A percentile compares a stretch with the other conserved stretches of the same genome.
Evolutionary conservation across 108 stramenopile genomes (phyloP).

Genomic region (Hondaea fermentalgiana): DNA sequence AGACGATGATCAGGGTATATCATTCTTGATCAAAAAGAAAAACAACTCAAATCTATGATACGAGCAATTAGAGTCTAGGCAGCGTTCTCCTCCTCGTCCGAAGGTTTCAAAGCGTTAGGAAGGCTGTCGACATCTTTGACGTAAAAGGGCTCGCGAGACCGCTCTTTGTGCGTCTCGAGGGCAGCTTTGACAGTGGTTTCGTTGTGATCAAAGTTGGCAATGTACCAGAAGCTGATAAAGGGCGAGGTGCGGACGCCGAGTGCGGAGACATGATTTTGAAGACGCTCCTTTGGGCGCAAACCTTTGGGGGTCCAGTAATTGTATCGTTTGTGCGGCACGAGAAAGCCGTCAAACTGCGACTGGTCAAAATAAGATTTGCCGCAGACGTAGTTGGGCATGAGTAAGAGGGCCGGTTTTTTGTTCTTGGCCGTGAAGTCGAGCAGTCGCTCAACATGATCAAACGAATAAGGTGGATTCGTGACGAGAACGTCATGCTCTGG

Average conservation of each 20-base stretch:
- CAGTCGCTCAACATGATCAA: constrained; percentile 75
- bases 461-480: constrained; percentile 92
- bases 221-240: constrained; percentile 77
- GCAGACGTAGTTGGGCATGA: constrained; percentile 74
- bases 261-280: constrained; percentile 54
- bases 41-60: no score
- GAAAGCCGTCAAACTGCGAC: constrained; percentile 43
- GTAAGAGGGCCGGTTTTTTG: constrained; percentile 53
- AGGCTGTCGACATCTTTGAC: background rate
- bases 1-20: no score
- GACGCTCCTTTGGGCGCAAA: constrained; percentile 66
- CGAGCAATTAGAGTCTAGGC: no score
- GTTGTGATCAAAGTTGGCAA: background rate
- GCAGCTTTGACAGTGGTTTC: background rate
- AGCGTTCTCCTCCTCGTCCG: background rate
- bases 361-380: constrained; percentile 63
- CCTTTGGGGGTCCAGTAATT: constrained; percentile 67
- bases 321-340: constrained; percentile 76
- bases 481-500: constrained; percentile 72
- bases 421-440: constrained; percentile 50
- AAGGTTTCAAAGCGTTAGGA: background rate
- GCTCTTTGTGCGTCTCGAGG: background rate
- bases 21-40: no score
- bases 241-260: constrained; percentile 66
- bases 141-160: background rate